Percentiles rank a stretch among this genome's conserved stretches.
Evolutionary conservation across 2,329 filamentous ascomycete species (phyloP).

Genomic region (Colletotrichum endophyticum): DNA sequence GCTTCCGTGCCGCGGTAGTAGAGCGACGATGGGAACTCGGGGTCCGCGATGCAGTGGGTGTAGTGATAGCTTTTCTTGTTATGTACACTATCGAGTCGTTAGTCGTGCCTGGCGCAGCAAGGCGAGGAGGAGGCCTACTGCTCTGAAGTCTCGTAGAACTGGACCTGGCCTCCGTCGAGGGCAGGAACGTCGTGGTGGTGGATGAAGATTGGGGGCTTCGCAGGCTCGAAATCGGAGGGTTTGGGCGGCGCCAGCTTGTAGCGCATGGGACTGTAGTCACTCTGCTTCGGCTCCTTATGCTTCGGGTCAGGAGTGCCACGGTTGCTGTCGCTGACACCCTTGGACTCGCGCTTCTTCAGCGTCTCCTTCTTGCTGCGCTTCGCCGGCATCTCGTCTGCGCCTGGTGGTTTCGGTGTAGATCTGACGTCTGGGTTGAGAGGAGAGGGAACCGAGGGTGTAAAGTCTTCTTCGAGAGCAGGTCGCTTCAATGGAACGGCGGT

Average conservation of each 20-base stretch:
- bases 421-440: constrained; percentile 73
- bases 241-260: constrained; percentile 71
- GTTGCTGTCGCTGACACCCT: constrained; percentile 54
- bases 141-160: constrained; percentile 68
- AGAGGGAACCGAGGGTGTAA: constrained; percentile 74
- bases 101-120: neutral
- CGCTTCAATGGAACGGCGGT: constrained; percentile 68
- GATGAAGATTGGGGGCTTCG: constrained; percentile 62
- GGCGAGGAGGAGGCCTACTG: constrained; percentile 53
- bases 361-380: constrained; percentile 68
- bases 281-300: constrained; percentile 36
- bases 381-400: constrained; percentile 35
- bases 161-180: constrained; percentile 54
- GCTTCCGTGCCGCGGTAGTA: constrained; percentile 91
- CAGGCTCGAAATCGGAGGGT: constrained; percentile 63
- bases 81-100: constrained; percentile 49
- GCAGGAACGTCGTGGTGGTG: constrained; percentile 57
- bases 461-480: constrained; percentile 66
- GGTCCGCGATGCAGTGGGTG: constrained; percentile 88
- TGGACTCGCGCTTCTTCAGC: constrained; percentile 72
- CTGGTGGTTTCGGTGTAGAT: constrained; percentile 34
- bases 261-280: constrained; percentile 57
- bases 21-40: constrained; percentile 82
- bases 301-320: constrained; percentile 65
- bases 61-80: constrained; percentile 84